Evolutionary conservation across 1,284 basidiomycete genomes (phyloP).

Genomic region (Cryptococcus sp.): DNA sequence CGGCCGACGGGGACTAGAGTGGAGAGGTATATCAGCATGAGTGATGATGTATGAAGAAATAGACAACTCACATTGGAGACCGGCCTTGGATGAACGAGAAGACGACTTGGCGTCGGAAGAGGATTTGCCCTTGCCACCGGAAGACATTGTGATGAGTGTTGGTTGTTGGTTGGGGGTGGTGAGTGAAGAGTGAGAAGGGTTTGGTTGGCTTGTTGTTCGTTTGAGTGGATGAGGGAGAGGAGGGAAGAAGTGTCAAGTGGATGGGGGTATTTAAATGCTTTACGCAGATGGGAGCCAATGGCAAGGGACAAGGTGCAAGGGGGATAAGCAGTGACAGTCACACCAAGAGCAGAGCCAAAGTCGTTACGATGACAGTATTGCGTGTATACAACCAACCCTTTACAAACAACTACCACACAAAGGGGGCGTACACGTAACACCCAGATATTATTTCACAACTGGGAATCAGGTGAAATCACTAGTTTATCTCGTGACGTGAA

Average conservation of each 20-base stretch:
- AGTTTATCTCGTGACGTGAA: conserved; percentile 14
- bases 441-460: too few species aligned
- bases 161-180: conserved; percentile 28
- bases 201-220: conserved; percentile 14
- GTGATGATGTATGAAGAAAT: conserved; percentile 16
- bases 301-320: conserved; percentile 1
- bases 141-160: conserved; percentile 56
- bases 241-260: conserved; percentile 2
- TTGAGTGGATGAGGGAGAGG: conserved; percentile 7
- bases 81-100: conserved; percentile 80
- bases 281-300: neutral
- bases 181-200: conserved; percentile 14
- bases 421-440: neutral
- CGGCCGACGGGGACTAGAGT: conserved; percentile 72
- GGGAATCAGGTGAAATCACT: conserved; percentile 5
- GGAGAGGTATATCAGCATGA: conserved; percentile 36
- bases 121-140: conserved; percentile 59
- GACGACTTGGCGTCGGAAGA: conserved; percentile 57
- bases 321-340: neutral
- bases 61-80: conserved; percentile 62
- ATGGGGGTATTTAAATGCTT: conserved; percentile 21
- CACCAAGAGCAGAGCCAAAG: neutral
- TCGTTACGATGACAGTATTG: conserved; percentile 6
- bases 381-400: neutral
- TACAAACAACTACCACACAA: neutral